Conservation (phyloP, 2,329 filamentous ascomycete genomes). For the Fusarium sp. region DNA sequence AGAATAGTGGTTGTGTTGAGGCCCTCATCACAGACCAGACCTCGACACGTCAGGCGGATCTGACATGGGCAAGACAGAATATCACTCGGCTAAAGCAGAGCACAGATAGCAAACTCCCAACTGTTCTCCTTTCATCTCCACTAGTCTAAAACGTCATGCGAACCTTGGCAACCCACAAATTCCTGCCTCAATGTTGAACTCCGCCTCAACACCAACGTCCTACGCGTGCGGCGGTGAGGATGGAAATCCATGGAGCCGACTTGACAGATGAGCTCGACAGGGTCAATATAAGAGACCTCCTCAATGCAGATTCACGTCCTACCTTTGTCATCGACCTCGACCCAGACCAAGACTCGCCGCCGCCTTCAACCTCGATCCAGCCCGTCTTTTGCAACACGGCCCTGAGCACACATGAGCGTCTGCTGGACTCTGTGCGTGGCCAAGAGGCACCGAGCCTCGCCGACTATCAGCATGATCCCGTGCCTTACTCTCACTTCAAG, state of each 20-base stretch:
- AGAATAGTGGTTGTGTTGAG: too few species aligned
- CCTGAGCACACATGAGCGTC: slow-evolving; percentile 47
- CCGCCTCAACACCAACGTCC: neutral
- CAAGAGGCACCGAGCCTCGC: neutral
- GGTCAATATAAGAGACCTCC: slow-evolving; percentile 56
- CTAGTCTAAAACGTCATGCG: slow-evolving; percentile 12
- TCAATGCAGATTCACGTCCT: slow-evolving; percentile 51
- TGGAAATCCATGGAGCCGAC: slow-evolving; percentile 26
- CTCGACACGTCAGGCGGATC: too few species aligned
- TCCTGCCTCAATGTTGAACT: neutral
- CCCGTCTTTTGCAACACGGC: slow-evolving; percentile 51
- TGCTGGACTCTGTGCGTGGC: slow-evolving; percentile 45
- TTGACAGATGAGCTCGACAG: slow-evolving; percentile 40
- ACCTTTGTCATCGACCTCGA: slow-evolving; percentile 52
- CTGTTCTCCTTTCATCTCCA: neutral
- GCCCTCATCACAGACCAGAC: too few species aligned
- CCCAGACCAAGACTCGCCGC: slow-evolving; percentile 42
- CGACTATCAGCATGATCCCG: neutral
- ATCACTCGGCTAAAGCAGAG: neutral
- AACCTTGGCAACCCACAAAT: slow-evolving; percentile 19
- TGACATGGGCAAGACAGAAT: neutral
- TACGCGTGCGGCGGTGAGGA: neutral
- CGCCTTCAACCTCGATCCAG: slow-evolving; percentile 37
- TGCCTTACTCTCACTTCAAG: slow-evolving; percentile 49
- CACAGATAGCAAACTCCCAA: neutral